A percentile compares a stretch with the other conserved stretches of the same genome.
These are phyloP conservation scores for Chaetoceros tenuissimus DNA, from an alignment of 108 stramenopile genomes.

Conservation along the genomic window DNA sequence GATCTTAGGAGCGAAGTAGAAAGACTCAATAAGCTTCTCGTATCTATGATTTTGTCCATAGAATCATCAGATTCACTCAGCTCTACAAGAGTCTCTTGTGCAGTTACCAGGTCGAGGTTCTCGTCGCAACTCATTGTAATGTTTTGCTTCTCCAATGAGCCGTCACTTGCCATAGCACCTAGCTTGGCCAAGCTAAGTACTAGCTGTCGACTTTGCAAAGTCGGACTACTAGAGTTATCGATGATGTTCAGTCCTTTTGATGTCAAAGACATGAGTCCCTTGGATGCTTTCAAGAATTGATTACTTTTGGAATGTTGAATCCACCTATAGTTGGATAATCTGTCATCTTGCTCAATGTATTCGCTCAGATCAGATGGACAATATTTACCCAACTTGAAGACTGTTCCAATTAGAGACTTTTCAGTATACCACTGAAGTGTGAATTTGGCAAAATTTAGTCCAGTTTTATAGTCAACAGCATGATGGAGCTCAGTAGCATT, in stretches of 20 bases:
- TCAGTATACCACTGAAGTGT: slow-evolving; percentile 27
- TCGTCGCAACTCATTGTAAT: background rate
- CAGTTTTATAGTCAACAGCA: slow-evolving; percentile 13
- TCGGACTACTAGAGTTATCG: background rate
- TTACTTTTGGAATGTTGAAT: slow-evolving; percentile 13
- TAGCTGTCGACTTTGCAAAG: background rate
- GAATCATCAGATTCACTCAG: background rate
- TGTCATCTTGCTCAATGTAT: slow-evolving; percentile 14
- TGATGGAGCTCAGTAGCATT: slow-evolving; percentile 13
- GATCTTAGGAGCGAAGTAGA: background rate
- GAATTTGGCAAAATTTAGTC: slow-evolving; percentile 15
- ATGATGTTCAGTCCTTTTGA: background rate
- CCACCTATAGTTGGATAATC: slow-evolving; percentile 16
- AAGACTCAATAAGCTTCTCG: background rate
- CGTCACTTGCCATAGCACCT: background rate
- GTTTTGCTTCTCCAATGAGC: background rate
- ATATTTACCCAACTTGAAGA: slow-evolving; percentile 26
- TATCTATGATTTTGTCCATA: background rate
- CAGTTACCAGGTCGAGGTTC: background rate
- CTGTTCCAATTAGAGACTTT: slow-evolving; percentile 10
- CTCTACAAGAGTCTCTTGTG: background rate
- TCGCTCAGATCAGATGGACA: slow-evolving; percentile 16
- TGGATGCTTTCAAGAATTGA: slow-evolving; percentile 9
- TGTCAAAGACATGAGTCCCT: slow-evolving; percentile 6
- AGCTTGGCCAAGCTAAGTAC: background rate